Evolutionary conservation across 139 green algal genomes (phyloP).

Genomic region (Edaphochlamys debaryana): DNA sequence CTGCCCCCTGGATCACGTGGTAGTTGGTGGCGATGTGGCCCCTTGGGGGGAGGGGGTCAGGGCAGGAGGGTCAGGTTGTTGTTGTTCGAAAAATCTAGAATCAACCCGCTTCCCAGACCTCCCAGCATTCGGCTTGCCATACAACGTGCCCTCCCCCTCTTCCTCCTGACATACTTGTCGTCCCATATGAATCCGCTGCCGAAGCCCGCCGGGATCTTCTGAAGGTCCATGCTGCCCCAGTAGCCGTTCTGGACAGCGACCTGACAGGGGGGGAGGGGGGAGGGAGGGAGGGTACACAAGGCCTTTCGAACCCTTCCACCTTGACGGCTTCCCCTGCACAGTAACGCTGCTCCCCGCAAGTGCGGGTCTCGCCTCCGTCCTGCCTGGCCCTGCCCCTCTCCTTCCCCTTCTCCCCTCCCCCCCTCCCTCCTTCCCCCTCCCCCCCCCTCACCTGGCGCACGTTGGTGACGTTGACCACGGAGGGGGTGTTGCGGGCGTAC

Average conservation of each 20-base stretch:
- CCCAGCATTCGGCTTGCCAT: background rate
- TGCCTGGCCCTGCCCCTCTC: too few species aligned
- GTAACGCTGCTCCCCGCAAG: too few species aligned
- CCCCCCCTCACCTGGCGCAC: slow-evolving; percentile 27
- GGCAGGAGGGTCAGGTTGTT: background rate
- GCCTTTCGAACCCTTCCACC: too few species aligned
- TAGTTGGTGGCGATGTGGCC: slow-evolving; percentile 69
- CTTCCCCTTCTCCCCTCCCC: too few species aligned
- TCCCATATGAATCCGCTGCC: slow-evolving; percentile 88
- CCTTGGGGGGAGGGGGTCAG: background rate
- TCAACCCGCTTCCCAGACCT: too few species aligned
- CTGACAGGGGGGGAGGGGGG: background rate
- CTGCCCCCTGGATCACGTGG: slow-evolving; percentile 64
- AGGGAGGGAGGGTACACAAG: too few species aligned
- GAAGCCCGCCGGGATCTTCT: slow-evolving; percentile 68
- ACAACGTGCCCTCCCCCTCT: background rate
- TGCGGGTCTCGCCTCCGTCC: too few species aligned
- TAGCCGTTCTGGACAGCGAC: slow-evolving; percentile 5
- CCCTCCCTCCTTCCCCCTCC: too few species aligned
- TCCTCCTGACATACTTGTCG: slow-evolving; percentile 22
- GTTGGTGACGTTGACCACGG: slow-evolving; percentile 85
- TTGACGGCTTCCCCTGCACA: too few species aligned
- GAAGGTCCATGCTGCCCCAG: slow-evolving; percentile 59
- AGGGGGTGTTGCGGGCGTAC: slow-evolving; percentile 62
- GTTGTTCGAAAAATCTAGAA: background rate